Conservation (phyloP, 169 alveolate genomes). For the Cryptosporidium felis region DNA sequence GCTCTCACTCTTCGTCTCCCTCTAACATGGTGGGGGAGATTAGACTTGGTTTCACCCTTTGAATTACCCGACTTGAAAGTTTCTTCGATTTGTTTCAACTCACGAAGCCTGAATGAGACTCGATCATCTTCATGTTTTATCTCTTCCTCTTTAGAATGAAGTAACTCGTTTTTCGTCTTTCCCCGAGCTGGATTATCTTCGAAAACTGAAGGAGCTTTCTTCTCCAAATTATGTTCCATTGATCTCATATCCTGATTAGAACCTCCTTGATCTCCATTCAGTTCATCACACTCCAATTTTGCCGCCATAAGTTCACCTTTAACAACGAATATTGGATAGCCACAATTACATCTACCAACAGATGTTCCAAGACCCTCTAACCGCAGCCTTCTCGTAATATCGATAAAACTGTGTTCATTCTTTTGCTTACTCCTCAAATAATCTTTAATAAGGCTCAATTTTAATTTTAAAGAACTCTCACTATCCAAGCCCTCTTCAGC, state of each 20-base stretch:
- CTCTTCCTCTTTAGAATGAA: slow-evolving; percentile 22
- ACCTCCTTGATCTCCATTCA: slow-evolving; percentile 4
- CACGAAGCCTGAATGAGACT: slow-evolving; percentile 4
- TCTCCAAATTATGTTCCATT: slow-evolving; percentile 46
- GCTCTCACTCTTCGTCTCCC: no score
- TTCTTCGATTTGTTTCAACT: slow-evolving; percentile 30
- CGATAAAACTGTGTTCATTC: not conserved
- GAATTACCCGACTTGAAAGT: not conserved
- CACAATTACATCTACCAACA: slow-evolving; percentile 13
- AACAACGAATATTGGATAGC: slow-evolving; percentile 18
- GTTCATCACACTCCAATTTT: not conserved
- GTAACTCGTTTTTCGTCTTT: slow-evolving; percentile 3
- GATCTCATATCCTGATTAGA: slow-evolving; percentile 35
- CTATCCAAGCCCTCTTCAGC: not conserved
- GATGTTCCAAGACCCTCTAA: slow-evolving; percentile 14
- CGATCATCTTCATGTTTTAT: not conserved
- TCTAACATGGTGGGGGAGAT: no score
- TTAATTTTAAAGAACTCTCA: no score
- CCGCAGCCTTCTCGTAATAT: not conserved
- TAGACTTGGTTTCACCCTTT: not conserved
- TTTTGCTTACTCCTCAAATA: not conserved
- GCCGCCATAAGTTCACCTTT: slow-evolving; percentile 10
- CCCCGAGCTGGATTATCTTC: not conserved
- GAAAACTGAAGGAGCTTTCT: slow-evolving; percentile 10
- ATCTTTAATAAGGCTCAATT: not conserved